Evolutionary conservation across 768 basidiomycete species (phyloP).

Genomic region (Xerocomellus intermedius): DNA sequence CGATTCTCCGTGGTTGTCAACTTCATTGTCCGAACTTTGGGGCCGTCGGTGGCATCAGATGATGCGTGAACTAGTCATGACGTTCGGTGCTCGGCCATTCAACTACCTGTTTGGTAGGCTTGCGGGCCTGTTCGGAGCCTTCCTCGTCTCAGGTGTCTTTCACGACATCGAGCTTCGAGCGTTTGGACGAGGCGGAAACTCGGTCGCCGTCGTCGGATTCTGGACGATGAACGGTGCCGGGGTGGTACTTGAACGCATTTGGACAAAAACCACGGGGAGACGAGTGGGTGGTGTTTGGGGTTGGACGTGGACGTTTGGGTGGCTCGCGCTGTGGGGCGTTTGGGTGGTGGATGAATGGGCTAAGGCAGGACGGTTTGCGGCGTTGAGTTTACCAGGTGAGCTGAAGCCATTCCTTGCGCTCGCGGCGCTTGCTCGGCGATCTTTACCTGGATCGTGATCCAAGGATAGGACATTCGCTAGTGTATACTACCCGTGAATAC

Average conservation of each 20-base stretch:
- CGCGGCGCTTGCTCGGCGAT: constrained; percentile 22
- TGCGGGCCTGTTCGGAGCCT: constrained; percentile 54
- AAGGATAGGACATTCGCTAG: too few relatives aligned
- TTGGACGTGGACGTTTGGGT: too few relatives aligned
- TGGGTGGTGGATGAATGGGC: too few relatives aligned
- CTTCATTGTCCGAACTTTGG: constrained; percentile 57
- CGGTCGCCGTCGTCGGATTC: too few relatives aligned
- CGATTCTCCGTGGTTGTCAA: constrained; percentile 51
- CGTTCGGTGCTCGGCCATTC: constrained; percentile 45
- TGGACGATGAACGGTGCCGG: too few relatives aligned
- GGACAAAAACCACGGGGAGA: too few relatives aligned
- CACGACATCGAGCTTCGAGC: constrained; percentile 58
- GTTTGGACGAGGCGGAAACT: constrained; percentile 37
- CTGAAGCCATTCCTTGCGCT: constrained; percentile 16
- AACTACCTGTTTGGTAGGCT: constrained; percentile 43
- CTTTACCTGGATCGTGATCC: neutral
- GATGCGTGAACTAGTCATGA: constrained; percentile 54
- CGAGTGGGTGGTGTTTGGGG: too few relatives aligned
- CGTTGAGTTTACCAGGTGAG: constrained; percentile 4
- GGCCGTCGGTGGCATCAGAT: constrained; percentile 79
- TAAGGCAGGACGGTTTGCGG: neutral
- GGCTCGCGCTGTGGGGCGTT: too few relatives aligned
- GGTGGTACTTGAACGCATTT: too few relatives aligned
- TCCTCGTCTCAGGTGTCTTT: constrained; percentile 54
- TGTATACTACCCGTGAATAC: too few relatives aligned